Base-by-base conservation (phyloP, 345 rosid genomes). In the Pistacia integerrima region DNA sequence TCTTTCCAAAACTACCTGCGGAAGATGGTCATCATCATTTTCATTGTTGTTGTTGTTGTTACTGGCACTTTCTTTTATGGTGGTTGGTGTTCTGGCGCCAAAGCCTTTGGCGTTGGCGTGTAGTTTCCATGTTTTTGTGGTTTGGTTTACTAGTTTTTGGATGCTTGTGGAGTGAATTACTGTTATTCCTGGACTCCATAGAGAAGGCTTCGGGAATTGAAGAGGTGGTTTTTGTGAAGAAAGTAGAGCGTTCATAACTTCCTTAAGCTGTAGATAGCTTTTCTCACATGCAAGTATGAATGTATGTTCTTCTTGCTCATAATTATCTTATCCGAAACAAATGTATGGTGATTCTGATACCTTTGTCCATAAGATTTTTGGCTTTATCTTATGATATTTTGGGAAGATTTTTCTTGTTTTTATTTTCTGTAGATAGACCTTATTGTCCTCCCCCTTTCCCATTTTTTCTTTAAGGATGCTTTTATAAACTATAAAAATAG, bases 61-160 rank as follows among this genome's bases (percentile, higher is more conserved):
- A 46, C 64, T 52, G n/a, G 70, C 48, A 44, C 11, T 83, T 58
- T 66, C 57, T 36, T 79, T 59, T 56, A 25, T 4, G 67, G 57
- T 25, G 28, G 67, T 48, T 55, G 83, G 75, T 12, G 70, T 18
- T 65, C 68, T 52, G 12, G 55, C 52, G 8, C 69, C 77, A 73
- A 88, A 85, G 59, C 91, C 92, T 57, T 84, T 90, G 36, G 87
- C 86, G 25, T 80, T 80, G n/a, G 91, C 91, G 2, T 80, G 74
- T 12, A 82, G 68, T 62, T 72, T 82, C 71, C 84, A 76, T 49
- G 72, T 73, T 70, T 44, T 68, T 55, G 82, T 25, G 18, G 75
- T 59, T 2, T 46, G 44, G 54, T 12, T 68, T 41, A 52, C 54
- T 54, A 11, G 77, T 44, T 11, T 52, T 58, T 61, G 62, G 6